phyloP scores from a whole-genome alignment of 2,329 filamentous ascomycete species.

The Gnomoniopsis smithogilvyi region DNA sequence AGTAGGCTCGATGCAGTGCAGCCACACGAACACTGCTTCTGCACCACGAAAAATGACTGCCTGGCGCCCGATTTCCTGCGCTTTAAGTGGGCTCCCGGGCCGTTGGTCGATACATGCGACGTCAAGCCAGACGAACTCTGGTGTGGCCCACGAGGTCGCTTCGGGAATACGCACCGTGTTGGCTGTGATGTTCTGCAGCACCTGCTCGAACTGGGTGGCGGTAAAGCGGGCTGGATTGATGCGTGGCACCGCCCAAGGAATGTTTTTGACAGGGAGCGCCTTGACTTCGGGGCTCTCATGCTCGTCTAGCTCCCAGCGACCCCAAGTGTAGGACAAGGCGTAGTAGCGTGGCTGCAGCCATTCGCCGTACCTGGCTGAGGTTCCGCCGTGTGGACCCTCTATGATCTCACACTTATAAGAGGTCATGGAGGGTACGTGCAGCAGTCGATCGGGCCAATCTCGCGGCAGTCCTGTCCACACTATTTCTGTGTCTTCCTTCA shows the following conservation, averaged over 20 bases:
- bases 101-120: background rate
- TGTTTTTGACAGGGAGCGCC: background rate
- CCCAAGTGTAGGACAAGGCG: constrained; percentile 4
- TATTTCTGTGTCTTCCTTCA: background rate
- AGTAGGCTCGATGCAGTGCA: background rate
- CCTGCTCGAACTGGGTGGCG: background rate
- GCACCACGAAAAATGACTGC: constrained; percentile 1
- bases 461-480: background rate
- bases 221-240: background rate
- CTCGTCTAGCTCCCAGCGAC: background rate
- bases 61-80: constrained; percentile 2
- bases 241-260: background rate
- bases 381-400: background rate
- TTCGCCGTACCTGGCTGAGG: background rate
- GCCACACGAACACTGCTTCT: background rate
- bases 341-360: background rate
- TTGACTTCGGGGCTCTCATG: background rate
- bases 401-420: background rate
- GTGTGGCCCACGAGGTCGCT: background rate
- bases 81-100: background rate
- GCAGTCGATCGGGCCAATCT: background rate
- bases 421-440: constrained; percentile 1
- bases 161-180: background rate
- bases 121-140: background rate
- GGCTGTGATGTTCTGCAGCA: background rate